Conservation (phyloP, 2,329 filamentous ascomycete species). For the Eutypella sp. region DNA sequence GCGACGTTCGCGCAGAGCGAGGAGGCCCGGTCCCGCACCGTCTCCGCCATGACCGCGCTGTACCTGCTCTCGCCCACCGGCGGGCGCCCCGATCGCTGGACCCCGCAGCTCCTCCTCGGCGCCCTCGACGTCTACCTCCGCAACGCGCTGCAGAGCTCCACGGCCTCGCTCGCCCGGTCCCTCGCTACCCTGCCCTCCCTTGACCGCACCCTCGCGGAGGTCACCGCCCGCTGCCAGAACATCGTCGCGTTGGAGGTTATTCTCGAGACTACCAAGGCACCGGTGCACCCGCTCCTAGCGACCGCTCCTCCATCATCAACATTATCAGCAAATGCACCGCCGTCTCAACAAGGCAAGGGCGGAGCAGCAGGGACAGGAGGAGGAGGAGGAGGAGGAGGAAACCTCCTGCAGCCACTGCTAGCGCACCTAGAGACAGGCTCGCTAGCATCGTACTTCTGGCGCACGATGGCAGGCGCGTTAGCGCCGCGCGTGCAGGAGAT, state of each 20-base stretch:
- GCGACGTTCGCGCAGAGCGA: slow-evolving; percentile 62
- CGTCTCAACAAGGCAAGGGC: too few relatives aligned
- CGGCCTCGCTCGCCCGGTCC: slow-evolving; percentile 68
- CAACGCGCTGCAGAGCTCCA: slow-evolving; percentile 71
- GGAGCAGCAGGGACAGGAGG: too few relatives aligned
- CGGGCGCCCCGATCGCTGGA: slow-evolving; percentile 49
- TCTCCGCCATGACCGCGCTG: slow-evolving; percentile 69
- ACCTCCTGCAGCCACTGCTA: slow-evolving; percentile 68
- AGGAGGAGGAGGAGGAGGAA: too few relatives aligned
- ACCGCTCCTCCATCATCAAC: slow-evolving; percentile 11
- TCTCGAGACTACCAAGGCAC: slow-evolving; percentile 62
- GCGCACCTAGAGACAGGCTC: slow-evolving; percentile 80
- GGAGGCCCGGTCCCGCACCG: slow-evolving; percentile 68
- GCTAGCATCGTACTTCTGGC: slow-evolving; percentile 88
- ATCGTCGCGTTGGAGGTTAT: slow-evolving; percentile 82
- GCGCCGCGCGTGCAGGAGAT: slow-evolving; percentile 79
- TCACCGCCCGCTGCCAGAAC: slow-evolving; percentile 82
- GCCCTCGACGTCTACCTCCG: slow-evolving; percentile 79
- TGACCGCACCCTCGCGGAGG: slow-evolving; percentile 75
- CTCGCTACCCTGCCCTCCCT: slow-evolving; percentile 76
- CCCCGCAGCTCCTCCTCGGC: slow-evolving; percentile 67
- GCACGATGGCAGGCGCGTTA: slow-evolving; percentile 75
- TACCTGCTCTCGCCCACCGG: slow-evolving; percentile 73
- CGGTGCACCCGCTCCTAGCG: slow-evolving; percentile 58
- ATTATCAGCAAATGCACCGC: neutral